phyloP scores from a whole-genome alignment of 2,329 filamentous ascomycete species.

The Pseudogymnoascus sp. region DNA sequence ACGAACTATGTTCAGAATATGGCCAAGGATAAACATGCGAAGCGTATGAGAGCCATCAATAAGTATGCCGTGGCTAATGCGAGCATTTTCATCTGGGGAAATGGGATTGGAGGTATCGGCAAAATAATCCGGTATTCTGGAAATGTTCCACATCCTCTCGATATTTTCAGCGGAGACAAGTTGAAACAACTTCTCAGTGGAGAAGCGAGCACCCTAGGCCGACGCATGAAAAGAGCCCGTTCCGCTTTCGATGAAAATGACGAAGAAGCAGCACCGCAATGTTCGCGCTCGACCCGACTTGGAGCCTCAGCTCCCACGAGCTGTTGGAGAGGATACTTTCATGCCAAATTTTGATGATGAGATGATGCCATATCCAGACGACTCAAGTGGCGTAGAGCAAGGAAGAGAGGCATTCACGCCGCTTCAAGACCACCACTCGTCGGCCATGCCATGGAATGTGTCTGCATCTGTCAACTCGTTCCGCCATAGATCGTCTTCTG shows the following conservation, averaged over 20 bases:
- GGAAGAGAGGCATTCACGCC: constrained; percentile 61
- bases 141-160: constrained; percentile 40
- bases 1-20: constrained; percentile 56
- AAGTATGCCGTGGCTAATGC: constrained; percentile 56
- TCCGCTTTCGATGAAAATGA: constrained; percentile 18
- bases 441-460: constrained; percentile 64
- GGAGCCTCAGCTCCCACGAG: constrained; percentile 32
- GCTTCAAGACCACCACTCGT: constrained; percentile 61
- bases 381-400: constrained; percentile 50
- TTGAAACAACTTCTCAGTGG: constrained; percentile 37
- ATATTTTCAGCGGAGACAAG: constrained; percentile 50
- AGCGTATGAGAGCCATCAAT: constrained; percentile 35
- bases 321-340: constrained; percentile 25
- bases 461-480: constrained; percentile 49
- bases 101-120: constrained; percentile 50
- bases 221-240: neutral
- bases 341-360: constrained; percentile 35
- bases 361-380: constrained; percentile 10
- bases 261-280: constrained; percentile 24
- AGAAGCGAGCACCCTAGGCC: neutral
- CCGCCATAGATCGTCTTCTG: constrained; percentile 28
- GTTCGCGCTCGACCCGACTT: constrained; percentile 32
- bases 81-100: constrained; percentile 51
- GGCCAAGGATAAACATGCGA: constrained; percentile 39
- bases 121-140: constrained; percentile 34